Evolutionary conservation across 2,329 filamentous ascomycete species (phyloP).

Genomic region (Pseudovirgaria hyperparasitica): DNA sequence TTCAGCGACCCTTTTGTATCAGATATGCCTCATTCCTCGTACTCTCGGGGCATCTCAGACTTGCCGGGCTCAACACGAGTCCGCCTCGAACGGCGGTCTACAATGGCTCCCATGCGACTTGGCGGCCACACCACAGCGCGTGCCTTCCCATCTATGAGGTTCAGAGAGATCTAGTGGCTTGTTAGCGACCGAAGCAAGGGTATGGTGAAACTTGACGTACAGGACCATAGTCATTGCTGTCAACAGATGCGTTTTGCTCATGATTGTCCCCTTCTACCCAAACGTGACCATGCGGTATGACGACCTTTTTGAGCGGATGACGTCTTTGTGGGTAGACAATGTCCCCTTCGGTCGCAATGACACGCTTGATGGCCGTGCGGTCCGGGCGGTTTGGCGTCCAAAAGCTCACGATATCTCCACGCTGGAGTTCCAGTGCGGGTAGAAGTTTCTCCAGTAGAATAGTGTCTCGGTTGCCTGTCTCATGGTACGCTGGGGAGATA

Average conservation of each 20-base stretch:
- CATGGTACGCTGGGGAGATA: constrained; percentile 27
- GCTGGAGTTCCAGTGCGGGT: constrained; percentile 14
- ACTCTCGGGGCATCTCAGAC: constrained; percentile 11
- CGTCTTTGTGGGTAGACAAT: constrained; percentile 45
- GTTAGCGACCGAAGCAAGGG: not conserved
- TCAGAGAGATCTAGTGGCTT: constrained; percentile 44
- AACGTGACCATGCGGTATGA: constrained; percentile 71
- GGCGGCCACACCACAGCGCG: constrained; percentile 61
- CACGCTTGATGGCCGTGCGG: constrained; percentile 62
- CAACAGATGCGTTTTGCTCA: constrained; percentile 53
- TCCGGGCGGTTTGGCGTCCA: constrained; percentile 53
- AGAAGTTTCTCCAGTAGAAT: constrained; percentile 24
- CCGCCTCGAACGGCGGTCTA: too few relatives aligned
- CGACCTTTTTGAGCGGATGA: constrained; percentile 32
- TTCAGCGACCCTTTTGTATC: constrained; percentile 3
- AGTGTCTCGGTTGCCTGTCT: constrained; percentile 24
- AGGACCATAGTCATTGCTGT: constrained; percentile 87
- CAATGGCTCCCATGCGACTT: too few relatives aligned
- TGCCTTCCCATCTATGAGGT: constrained; percentile 62
- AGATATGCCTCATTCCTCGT: constrained; percentile 9
- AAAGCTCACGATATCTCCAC: constrained; percentile 34
- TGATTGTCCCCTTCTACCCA: constrained; percentile 92
- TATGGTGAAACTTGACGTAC: constrained; percentile 13
- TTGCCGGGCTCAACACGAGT: constrained; percentile 28
- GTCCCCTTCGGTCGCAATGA: constrained; percentile 73